These are phyloP conservation scores for Cymbopogon flexuosus DNA, from an alignment of 202 grass and related monocot species.

Conservation along the genomic window DNA sequence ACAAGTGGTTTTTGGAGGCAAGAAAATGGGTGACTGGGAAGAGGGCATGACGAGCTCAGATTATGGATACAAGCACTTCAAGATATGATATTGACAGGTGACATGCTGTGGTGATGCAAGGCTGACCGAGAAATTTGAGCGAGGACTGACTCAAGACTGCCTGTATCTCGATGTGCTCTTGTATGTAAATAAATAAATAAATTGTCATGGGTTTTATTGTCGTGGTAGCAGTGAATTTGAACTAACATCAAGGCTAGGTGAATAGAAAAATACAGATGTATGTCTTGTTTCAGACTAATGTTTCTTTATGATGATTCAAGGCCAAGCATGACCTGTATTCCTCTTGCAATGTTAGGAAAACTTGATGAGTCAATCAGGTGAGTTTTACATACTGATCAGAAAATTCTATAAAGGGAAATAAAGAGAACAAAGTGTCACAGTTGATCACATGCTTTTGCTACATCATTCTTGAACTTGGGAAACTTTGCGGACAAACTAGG, in stretches of 20 bases:
- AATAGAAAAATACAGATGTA: not conserved
- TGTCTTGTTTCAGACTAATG: not conserved
- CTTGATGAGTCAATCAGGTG: not conserved
- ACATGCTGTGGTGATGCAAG: not conserved
- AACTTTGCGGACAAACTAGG: not conserved
- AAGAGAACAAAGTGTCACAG: not conserved
- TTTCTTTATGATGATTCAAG: not conserved
- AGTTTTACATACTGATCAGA: not conserved
- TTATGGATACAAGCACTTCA: slow-evolving; percentile 80
- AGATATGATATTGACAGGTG: slow-evolving; percentile 39
- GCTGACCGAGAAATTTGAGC: not conserved
- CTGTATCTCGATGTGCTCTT: not conserved
- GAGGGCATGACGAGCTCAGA: slow-evolving; percentile 81
- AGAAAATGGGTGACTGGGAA: slow-evolving; percentile 75
- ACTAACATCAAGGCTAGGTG: not conserved
- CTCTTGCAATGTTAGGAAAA: not conserved
- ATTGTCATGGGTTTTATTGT: not conserved
- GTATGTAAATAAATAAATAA: slow-evolving; percentile 16
- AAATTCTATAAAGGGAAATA: not conserved
- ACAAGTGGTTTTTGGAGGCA: slow-evolving; percentile 68
- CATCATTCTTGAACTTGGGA: not conserved
- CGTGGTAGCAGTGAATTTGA: not conserved
- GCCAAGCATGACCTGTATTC: not conserved
- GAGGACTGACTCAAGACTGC: not conserved
- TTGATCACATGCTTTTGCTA: not conserved